Percentiles rank a stretch among this genome's conserved stretches.
These are phyloP conservation scores for Oryza rufipogon DNA, from an alignment of 176 grass and related monocot genomes.

Conservation along the genomic window DNA sequence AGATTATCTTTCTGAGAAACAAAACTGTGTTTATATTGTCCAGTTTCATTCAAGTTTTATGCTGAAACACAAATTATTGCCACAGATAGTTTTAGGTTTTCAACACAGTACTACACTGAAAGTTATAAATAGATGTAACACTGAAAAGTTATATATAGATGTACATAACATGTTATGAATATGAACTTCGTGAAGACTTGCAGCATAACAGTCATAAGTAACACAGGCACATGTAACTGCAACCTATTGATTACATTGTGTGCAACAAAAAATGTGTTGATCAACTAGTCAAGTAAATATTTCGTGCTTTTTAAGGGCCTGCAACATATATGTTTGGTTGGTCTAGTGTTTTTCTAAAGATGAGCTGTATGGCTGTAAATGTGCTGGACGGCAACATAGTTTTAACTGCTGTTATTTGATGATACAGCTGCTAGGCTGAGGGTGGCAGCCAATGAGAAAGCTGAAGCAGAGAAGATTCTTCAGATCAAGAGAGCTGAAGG, in stretches of 20 bases:
- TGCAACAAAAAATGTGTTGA: neutral
- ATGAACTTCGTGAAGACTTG: neutral
- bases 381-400: neutral
- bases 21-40: neutral
- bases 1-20: neutral
- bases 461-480: constrained; percentile 83
- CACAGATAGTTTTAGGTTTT: no score
- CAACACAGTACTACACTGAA: no score
- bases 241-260: neutral
- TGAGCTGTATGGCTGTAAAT: neutral
- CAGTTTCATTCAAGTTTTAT: neutral
- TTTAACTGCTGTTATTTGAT: constrained; percentile 12
- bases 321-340: neutral
- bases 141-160: neutral
- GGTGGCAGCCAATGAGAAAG: constrained; percentile 83
- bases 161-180: neutral
- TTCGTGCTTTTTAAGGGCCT: neutral
- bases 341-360: neutral
- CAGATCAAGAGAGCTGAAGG: constrained; percentile 91
- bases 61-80: no score
- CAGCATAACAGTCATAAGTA: neutral
- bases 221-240: neutral
- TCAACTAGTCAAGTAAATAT: constrained; percentile 19
- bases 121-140: neutral
- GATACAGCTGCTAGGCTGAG: constrained; percentile 73